Conservation (phyloP, 2,329 filamentous ascomycete genomes). For the Penicillium sp. region DNA sequence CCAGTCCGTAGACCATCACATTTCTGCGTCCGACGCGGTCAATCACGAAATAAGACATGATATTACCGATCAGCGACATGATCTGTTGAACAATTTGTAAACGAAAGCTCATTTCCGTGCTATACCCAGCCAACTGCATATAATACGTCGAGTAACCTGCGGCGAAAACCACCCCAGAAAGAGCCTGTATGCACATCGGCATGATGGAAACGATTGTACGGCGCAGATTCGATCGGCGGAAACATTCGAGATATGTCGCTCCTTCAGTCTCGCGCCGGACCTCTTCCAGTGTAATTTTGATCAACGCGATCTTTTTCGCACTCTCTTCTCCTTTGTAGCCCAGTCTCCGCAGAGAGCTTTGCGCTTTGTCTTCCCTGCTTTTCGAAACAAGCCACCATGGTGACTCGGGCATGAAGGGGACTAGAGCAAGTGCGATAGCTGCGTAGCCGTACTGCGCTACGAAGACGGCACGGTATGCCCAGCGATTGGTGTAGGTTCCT, state of each 20-base stretch:
- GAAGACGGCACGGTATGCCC: slow-evolving; percentile 50
- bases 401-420: slow-evolving; percentile 19
- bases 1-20: slow-evolving; percentile 43
- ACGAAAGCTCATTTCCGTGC: slow-evolving; percentile 40
- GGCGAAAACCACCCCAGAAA: slow-evolving; percentile 43
- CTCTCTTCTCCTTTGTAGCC: slow-evolving; percentile 13
- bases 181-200: slow-evolving; percentile 41
- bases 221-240: slow-evolving; percentile 44
- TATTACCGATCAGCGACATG: slow-evolving; percentile 45
- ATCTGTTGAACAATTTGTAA: slow-evolving; percentile 48
- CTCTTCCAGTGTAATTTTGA: slow-evolving; percentile 17
- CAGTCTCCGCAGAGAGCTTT: slow-evolving; percentile 10
- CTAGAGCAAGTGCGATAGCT: slow-evolving; percentile 34
- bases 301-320: slow-evolving; percentile 10
- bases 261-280: slow-evolving; percentile 37
- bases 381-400: slow-evolving; percentile 20
- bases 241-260: slow-evolving; percentile 47
- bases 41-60: slow-evolving; percentile 46
- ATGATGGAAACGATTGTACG: slow-evolving; percentile 47
- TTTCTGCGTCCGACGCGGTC: slow-evolving; percentile 43
- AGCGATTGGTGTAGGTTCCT: slow-evolving; percentile 41
- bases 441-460: slow-evolving; percentile 49
- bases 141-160: slow-evolving; percentile 50
- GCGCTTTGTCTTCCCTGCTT: slow-evolving; percentile 6
- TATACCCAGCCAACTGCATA: slow-evolving; percentile 48